Percentiles rank a stretch among this genome's conserved stretches.
phyloP scores from a whole-genome alignment of 2,329 filamentous ascomycete species.

The Penicillium sp. region DNA sequence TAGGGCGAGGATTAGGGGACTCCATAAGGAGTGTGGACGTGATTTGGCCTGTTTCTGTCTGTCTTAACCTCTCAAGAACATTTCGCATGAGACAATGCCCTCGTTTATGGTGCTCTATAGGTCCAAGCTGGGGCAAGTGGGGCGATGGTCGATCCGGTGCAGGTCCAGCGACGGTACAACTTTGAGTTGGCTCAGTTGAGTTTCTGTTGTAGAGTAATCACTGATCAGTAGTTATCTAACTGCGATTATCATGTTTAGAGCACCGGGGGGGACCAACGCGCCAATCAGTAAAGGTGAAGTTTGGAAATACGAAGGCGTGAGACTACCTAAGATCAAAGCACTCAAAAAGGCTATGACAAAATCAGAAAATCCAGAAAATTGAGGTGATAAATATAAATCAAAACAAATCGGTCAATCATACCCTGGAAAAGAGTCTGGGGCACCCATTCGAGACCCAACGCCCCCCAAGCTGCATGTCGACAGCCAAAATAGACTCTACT shows the following conservation, averaged over 20 bases:
- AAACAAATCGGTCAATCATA: not conserved
- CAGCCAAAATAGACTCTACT: conserved; percentile 24
- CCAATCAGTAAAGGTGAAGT: not conserved
- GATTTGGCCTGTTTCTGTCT: not conserved
- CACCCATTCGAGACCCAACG: not conserved
- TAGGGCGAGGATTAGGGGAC: not conserved
- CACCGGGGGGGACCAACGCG: not conserved
- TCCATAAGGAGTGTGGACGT: not conserved
- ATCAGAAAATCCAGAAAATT: not conserved
- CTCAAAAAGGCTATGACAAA: not conserved
- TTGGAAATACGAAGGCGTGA: not conserved
- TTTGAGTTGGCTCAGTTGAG: not conserved
- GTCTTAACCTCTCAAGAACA: conserved; percentile 1
- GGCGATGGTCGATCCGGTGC: conserved; percentile 9
- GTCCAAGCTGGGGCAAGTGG: not conserved
- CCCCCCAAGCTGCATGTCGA: conserved; percentile 23
- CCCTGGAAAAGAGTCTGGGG: not conserved
- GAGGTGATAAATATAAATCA: not conserved
- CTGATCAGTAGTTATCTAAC: no score
- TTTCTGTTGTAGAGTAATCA: no score
- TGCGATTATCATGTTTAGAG: not conserved
- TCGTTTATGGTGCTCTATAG: not conserved
- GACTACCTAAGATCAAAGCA: not conserved
- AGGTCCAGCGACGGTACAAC: not conserved
- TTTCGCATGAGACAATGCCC: not conserved